Conservation (phyloP, 2,329 filamentous ascomycete species). For the Penicillium sp. region DNA sequence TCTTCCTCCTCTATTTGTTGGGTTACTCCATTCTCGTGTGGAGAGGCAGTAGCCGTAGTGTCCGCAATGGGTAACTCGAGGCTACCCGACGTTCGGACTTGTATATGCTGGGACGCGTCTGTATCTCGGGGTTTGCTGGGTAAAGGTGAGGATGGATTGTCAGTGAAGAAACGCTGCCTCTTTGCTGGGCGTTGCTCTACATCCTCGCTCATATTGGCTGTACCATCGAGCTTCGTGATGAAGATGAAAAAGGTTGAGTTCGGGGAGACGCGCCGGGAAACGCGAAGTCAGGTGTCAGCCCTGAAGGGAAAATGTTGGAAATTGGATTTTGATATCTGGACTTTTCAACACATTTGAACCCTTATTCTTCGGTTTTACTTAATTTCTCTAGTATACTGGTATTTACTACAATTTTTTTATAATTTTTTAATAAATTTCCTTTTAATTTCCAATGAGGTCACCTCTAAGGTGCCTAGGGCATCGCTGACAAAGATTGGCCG, state of each 20-base stretch:
- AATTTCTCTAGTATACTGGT: neutral
- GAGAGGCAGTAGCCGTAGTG: neutral
- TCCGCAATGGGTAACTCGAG: neutral
- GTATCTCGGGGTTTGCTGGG: slow-evolving; percentile 15
- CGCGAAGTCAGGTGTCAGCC: slow-evolving; percentile 29
- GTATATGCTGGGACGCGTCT: slow-evolving; percentile 17
- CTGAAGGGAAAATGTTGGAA: slow-evolving; percentile 7
- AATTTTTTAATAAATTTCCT: neutral
- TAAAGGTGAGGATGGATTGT: slow-evolving; percentile 39
- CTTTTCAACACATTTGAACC: neutral
- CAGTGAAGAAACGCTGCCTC: slow-evolving; percentile 62
- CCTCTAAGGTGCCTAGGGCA: neutral
- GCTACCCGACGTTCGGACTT: neutral
- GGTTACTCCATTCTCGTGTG: neutral
- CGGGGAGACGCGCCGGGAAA: slow-evolving; percentile 37
- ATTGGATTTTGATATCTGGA: neutral
- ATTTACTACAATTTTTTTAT: neutral
- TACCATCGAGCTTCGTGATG: slow-evolving; percentile 1
- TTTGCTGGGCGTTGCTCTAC: slow-evolving; percentile 57
- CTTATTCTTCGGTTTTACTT: neutral
- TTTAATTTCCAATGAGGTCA: neutral
- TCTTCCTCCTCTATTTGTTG: neutral
- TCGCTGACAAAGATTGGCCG: slow-evolving; percentile 11
- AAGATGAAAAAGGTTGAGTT: slow-evolving; percentile 6
- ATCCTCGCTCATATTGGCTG: slow-evolving; percentile 29